These are phyloP conservation scores for Solanum tarapatanum DNA, from an alignment of 257 asterid species.

Conservation along the genomic window DNA sequence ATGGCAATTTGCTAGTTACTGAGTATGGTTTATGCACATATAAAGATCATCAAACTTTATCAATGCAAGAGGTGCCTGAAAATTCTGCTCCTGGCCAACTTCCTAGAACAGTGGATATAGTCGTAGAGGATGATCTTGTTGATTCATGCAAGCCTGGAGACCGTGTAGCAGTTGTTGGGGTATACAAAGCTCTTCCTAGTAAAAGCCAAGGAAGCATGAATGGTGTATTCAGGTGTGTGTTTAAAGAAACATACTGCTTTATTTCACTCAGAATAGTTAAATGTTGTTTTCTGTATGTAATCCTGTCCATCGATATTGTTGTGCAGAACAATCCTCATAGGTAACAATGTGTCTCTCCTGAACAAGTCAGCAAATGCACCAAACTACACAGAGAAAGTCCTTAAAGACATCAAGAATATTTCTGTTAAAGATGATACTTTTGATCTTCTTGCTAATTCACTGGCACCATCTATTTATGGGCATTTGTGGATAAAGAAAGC, in stretches of 20 bases:
- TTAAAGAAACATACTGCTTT: not conserved
- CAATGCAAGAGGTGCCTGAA: constrained; percentile 98
- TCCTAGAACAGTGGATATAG: constrained; percentile 81
- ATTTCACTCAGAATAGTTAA: not conserved
- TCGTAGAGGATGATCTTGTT: constrained; percentile 89
- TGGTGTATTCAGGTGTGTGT: constrained; percentile 81
- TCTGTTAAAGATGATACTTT: constrained; percentile 70
- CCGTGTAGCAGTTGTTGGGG: constrained; percentile 89
- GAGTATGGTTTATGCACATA: constrained; percentile 81
- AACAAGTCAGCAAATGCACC: constrained; percentile 71
- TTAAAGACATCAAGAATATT: constrained; percentile 61
- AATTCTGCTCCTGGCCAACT: constrained; percentile 98
- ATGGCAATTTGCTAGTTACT: constrained; percentile 79
- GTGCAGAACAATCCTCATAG: constrained; percentile 88
- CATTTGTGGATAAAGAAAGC: constrained; percentile 95
- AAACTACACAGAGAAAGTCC: constrained; percentile 60
- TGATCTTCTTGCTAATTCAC: constrained; percentile 76
- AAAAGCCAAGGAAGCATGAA: constrained; percentile 83
- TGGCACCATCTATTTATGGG: constrained; percentile 94
- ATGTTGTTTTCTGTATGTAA: not conserved
- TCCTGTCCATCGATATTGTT: not conserved
- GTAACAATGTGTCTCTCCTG: constrained; percentile 80
- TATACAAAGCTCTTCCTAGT: constrained; percentile 90
- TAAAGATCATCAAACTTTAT: constrained; percentile 86
- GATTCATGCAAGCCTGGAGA: constrained; percentile 98